These are phyloP conservation scores for Vachellia collinsii DNA, from an alignment of 306 rosid genomes.

Conservation along the genomic window DNA sequence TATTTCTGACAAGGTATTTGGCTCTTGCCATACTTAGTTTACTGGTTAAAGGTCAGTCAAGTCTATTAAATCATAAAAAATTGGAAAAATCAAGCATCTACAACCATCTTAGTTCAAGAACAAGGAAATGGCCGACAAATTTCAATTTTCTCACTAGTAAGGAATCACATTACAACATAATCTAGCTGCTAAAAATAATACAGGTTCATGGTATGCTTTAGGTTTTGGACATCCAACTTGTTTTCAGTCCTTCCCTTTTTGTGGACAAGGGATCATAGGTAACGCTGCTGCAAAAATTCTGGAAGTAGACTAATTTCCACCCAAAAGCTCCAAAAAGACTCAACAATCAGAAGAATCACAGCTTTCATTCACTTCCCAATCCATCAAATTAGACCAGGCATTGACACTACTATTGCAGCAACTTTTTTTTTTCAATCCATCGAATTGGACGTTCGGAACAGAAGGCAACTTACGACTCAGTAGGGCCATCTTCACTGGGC, in stretches of 20 bases:
- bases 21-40: neutral
- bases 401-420: conserved; percentile 40
- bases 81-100: neutral
- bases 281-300: conserved; percentile 50
- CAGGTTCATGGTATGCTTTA: conserved; percentile 27
- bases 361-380: conserved; percentile 41
- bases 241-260: conserved; percentile 31
- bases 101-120: conserved; percentile 16
- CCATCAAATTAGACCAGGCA: conserved; percentile 36
- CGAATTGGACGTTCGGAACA: conserved; percentile 2
- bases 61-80: conserved; percentile 3
- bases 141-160: conserved; percentile 40
- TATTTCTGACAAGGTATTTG: neutral
- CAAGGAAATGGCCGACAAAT: conserved; percentile 29
- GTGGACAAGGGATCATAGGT: conserved; percentile 31
- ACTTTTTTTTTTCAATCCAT: conserved; percentile 20
- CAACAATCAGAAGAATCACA: conserved; percentile 41
- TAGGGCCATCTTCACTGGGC: conserved; percentile 57
- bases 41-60: neutral
- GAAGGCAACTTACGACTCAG: conserved; percentile 47
- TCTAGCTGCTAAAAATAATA: conserved; percentile 25
- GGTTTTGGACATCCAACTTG: conserved; percentile 41
- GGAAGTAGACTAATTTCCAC: conserved; percentile 38
- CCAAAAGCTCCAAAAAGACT: conserved; percentile 29
- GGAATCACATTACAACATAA: conserved; percentile 40